Evolutionary conservation across 2,329 filamentous ascomycete species (phyloP).

Genomic region (Ceratocystis lukuohia): DNA sequence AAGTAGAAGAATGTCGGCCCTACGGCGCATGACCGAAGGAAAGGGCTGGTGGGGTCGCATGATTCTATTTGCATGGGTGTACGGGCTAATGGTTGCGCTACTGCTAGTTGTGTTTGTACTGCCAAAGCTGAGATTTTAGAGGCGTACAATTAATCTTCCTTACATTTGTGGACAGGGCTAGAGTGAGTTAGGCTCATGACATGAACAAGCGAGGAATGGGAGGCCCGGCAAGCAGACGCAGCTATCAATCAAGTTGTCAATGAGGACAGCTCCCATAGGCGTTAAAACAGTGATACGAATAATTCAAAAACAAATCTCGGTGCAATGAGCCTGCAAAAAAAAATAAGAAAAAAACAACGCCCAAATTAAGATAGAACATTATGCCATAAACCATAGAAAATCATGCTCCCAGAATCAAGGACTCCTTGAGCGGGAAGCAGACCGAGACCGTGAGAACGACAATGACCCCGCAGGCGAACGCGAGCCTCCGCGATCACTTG

Average conservation of each 20-base stretch:
- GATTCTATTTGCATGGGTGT: slow-evolving; percentile 73
- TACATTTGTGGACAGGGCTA: neutral
- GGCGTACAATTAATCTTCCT: neutral
- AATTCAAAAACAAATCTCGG: neutral
- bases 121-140: slow-evolving; percentile 76
- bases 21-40: slow-evolving; percentile 73
- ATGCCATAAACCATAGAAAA: neutral
- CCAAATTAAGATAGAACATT: neutral
- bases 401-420: neutral
- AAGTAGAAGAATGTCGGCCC: slow-evolving; percentile 58
- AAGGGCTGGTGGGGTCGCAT: slow-evolving; percentile 76
- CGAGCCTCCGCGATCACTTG: neutral
- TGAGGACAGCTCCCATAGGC: neutral
- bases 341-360: neutral
- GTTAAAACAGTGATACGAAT: neutral
- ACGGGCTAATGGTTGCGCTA: slow-evolving; percentile 63
- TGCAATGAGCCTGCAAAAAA: neutral
- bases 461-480: slow-evolving; percentile 11
- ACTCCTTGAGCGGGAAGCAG: slow-evolving; percentile 6
- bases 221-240: neutral
- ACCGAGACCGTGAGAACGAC: neutral
- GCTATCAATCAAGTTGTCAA: neutral
- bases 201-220: too few relatives aligned
- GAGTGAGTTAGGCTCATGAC: too few relatives aligned
- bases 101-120: slow-evolving; percentile 71